Evolutionary conservation across 176 grass and related monocot genomes (phyloP), one percentile per base, ranked within the genome.

Genomic region (Poa annua): DNA sequence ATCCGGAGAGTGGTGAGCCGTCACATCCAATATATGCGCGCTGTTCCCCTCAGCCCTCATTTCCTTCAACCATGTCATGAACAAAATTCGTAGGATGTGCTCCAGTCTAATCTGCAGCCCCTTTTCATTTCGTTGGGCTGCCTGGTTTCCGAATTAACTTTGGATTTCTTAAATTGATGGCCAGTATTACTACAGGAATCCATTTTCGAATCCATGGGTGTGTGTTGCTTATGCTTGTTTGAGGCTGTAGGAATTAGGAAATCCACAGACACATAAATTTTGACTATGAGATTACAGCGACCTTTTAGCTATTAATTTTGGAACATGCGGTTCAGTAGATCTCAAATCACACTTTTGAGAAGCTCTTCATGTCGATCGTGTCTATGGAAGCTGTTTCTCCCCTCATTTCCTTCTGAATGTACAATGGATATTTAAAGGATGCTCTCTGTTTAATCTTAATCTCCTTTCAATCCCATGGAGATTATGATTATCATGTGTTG

Each of bases 1-100:
- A 87, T 87, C 33, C 34, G 88, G 59, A 83, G 80, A 87, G 88
- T 90, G 80, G 88, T 90, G 68, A 90, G 42, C n/a, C 16, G 10
- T 10, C 16, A 12, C 64, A 25, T 75, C 42, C 19, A 14, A 0
- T 7, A 2, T 3, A 2, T 39, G 24, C 17, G 0, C 20, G 67
- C 11, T 1, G 3, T 17, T 35, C 10, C 41, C 69, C 1, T 24
- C 44, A 73, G 48, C 49, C 21, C 56, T 35, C 63, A 54, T 85
- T 77, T 81, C 41, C 68, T 20, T 36, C 65, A 4, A 47, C 16
- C 12, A 3, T 80, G 4, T 33, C 61, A 19, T 64, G 17, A 82
- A 6, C 5, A 39, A 8, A 41, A 41, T 9, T 41, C 39, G 39
- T 39, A 39, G 38, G 38, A 7, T 36, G 35, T 5, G 4, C 35